Evolutionary conservation across 257 asterid genomes (phyloP).

Genomic region (Fraxinus quadrangulata): DNA sequence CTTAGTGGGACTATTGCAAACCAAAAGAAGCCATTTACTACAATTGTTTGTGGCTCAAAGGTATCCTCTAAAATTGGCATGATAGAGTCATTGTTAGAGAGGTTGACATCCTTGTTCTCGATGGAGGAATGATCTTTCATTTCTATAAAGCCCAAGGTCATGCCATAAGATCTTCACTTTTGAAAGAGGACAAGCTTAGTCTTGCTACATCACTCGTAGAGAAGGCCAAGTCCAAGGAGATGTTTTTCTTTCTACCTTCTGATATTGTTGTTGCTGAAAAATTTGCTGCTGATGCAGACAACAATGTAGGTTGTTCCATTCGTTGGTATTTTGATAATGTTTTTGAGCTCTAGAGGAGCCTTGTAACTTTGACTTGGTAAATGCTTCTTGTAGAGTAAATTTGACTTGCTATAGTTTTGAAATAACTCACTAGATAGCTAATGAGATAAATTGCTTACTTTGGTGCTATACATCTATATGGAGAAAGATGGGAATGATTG

Average conservation of each 20-base stretch:
- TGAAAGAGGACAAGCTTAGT: too few relatives aligned
- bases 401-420: neutral
- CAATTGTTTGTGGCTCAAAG: slow-evolving; percentile 85
- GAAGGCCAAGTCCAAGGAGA: too few relatives aligned
- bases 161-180: slow-evolving; percentile 42
- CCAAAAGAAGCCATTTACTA: slow-evolving; percentile 84
- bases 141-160: slow-evolving; percentile 83
- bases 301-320: slow-evolving; percentile 33
- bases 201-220: too few relatives aligned
- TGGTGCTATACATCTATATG: neutral
- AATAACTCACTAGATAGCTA: neutral
- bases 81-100: slow-evolving; percentile 67
- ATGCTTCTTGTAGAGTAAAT: neutral
- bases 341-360: neutral
- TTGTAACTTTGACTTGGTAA: neutral
- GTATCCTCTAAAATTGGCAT: slow-evolving; percentile 75
- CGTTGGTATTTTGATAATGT: neutral
- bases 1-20: slow-evolving; percentile 76
- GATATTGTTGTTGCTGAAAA: too few relatives aligned
- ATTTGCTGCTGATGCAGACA: too few relatives aligned
- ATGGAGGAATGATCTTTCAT: slow-evolving; percentile 86
- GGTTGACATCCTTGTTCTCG: slow-evolving; percentile 69
- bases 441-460: slow-evolving; percentile 13
- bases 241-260: too few relatives aligned
- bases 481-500: neutral